Conservation (phyloP, 768 basidiomycete species). For the Pleurotus ostreatus region DNA sequence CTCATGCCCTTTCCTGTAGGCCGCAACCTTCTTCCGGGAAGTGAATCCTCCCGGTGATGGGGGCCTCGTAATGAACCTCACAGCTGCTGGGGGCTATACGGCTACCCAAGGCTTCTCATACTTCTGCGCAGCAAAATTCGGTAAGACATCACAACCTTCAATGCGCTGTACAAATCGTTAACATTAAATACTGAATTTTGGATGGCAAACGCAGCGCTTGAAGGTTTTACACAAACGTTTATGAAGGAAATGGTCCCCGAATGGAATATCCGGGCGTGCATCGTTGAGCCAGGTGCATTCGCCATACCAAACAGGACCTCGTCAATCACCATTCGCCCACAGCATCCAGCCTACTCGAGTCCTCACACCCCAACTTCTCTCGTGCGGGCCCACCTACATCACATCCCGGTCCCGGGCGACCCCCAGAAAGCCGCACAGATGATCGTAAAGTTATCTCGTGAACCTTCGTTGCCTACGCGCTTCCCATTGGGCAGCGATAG, state of each 20-base stretch:
- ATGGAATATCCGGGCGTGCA: conserved; percentile 28
- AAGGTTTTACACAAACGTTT: conserved; percentile 23
- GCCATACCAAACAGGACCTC: background rate
- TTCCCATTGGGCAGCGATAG: background rate
- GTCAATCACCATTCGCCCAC: background rate
- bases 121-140: conserved; percentile 20
- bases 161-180: background rate
- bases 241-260: conserved; percentile 26
- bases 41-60: conserved; percentile 28
- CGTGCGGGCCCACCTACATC: background rate
- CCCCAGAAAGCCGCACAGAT: background rate
- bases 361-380: background rate
- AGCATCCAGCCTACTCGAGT: background rate
- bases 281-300: background rate
- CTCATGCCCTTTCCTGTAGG: background rate
- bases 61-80: conserved; percentile 31
- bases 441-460: background rate
- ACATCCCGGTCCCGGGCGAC: background rate
- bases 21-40: conserved; percentile 31
- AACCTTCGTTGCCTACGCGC: background rate
- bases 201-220: conserved; percentile 16
- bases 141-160: background rate
- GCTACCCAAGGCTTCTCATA: conserved; percentile 10
- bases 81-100: conserved; percentile 20
- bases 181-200: background rate